phyloP scores from a whole-genome alignment of 2,329 filamentous ascomycete genomes.

The Tolypocladium tundrense region DNA sequence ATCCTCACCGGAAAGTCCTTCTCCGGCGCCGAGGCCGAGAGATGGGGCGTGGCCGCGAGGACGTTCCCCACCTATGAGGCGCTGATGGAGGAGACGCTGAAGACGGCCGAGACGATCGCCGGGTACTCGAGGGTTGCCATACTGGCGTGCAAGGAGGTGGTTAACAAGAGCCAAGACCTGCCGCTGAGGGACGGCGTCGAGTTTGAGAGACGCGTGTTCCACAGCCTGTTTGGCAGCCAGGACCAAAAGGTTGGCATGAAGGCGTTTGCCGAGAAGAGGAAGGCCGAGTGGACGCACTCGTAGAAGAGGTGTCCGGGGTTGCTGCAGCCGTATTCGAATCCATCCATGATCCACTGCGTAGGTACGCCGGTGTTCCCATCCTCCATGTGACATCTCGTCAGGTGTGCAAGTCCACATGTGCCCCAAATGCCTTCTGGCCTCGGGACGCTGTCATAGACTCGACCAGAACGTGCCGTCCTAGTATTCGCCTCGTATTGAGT shows the following conservation, averaged over 20 bases:
- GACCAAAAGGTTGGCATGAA: conserved; percentile 98
- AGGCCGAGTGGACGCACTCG: conserved; percentile 80
- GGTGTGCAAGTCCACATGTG: background rate
- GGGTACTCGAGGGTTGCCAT: conserved; percentile 78
- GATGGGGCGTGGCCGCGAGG: conserved; percentile 83
- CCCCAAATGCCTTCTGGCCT: background rate
- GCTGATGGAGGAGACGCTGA: conserved; percentile 69
- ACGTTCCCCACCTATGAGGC: conserved; percentile 72
- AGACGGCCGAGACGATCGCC: conserved; percentile 84
- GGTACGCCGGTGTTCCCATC: too few species aligned
- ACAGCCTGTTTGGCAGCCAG: conserved; percentile 82
- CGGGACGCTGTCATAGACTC: background rate
- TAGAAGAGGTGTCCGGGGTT: conserved; percentile 28
- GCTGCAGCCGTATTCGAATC: background rate
- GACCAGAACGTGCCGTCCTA: background rate
- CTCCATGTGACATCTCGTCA: background rate
- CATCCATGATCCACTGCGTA: background rate
- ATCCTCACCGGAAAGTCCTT: conserved; percentile 82
- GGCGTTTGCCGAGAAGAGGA: conserved; percentile 91
- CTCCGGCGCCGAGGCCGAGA: conserved; percentile 70
- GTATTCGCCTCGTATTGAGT: background rate
- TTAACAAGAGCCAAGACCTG: conserved; percentile 96
- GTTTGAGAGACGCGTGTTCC: conserved; percentile 88
- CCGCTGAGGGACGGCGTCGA: conserved; percentile 83
- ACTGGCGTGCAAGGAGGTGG: conserved; percentile 90